Base-by-base conservation (phyloP, 495 filamentous ascomycete species). In the Xylaria acuta region DNA sequence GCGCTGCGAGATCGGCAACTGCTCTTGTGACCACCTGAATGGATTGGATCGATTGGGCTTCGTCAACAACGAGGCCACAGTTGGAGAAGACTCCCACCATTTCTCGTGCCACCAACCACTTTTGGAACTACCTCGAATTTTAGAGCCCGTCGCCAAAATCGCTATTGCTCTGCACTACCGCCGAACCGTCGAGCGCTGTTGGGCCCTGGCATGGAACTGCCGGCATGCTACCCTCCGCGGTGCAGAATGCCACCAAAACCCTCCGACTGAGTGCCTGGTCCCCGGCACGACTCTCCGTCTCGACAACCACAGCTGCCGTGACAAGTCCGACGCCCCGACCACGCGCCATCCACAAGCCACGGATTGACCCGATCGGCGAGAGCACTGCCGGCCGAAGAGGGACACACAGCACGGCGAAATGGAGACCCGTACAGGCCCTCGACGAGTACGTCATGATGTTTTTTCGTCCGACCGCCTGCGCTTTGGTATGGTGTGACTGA, bases 401-500 rank as follows among this genome's bases (percentile, higher is more conserved):
- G 71, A 62, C 9, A 25, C 74, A 76, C 45, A 78, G 81, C 34
- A 78, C 82, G 53, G 76, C 92, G 12, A 90, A 90, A 81, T 97
- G 93, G 93, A 87, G 93, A 64, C 92, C 93, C 22, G 91, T 91
- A 32, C 89, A 90, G 45, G 90, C 92, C n/a, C 82, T 98, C 66
- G 95, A 98, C 84, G 93, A 97, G 93, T 96, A 89, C 75, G 90
- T 49, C 58, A 40, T 38, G 36, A 43, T 60, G 16, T 22, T 64
- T 12, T 45, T 25, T 34, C 47, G n/a, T 12, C 20, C 12, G 9
- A n/a, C 60, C 47, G 32, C 38, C 41, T 59, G 72, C 72, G 67
- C 67, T 54, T 41, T 64, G 45, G 49, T 27, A 47, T 66, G 27
- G 64, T 53, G 67, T 73, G 74, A 70, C 76, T 79, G 62, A 80